A percentile compares a stretch with the other conserved stretches of the same genome.
These are phyloP conservation scores for Termitomyces sp. DNA, from an alignment of 768 basidiomycete species.

Conservation along the genomic window DNA sequence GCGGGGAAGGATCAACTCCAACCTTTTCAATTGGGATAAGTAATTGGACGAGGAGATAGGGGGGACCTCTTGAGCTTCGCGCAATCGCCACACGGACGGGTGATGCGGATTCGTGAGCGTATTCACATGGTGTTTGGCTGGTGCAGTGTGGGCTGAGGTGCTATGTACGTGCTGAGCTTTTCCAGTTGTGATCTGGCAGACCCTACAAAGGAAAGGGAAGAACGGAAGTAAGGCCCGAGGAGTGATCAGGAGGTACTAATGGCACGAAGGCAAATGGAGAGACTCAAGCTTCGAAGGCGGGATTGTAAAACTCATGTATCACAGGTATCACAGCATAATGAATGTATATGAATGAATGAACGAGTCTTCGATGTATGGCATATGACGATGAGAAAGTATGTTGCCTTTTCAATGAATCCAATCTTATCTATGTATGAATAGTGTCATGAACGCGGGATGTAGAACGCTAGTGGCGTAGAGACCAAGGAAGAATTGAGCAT, in stretches of 20 bases:
- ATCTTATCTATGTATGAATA: not conserved
- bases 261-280: not conserved
- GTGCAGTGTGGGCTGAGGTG: not conserved
- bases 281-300: not conserved
- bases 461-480: not conserved
- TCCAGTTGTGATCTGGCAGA: not conserved
- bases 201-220: not conserved
- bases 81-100: not conserved
- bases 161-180: too few relatives aligned
- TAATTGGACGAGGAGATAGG: not conserved
- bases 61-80: not conserved
- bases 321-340: not conserved
- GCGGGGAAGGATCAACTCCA: not conserved
- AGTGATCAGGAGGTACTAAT: not conserved
- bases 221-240: not conserved
- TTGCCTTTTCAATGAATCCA: not conserved
- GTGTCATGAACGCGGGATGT: not conserved
- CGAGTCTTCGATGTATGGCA: not conserved
- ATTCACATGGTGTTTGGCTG: not conserved
- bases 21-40: not conserved
- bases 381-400: not conserved
- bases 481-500: not conserved
- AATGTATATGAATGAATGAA: not conserved
- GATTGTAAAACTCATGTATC: not conserved
- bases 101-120: not conserved